Evolutionary conservation across 305 asterid species (phyloP), one percentile per base, ranked within the genome.

Genomic region (Fraxinus nigra): DNA sequence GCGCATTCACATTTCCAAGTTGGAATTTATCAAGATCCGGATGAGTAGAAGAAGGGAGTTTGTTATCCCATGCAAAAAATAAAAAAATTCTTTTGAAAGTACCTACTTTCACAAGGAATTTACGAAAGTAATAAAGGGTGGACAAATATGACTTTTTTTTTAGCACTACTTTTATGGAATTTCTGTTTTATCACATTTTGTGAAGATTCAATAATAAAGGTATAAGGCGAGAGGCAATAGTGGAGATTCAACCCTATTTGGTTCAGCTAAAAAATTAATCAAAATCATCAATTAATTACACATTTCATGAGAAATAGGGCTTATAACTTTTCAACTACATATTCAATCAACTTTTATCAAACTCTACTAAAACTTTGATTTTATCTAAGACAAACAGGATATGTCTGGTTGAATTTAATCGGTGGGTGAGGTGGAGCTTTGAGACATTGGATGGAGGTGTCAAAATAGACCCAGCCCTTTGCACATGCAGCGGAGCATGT

Each of bases 11-110:
- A 70, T 32, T 70, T 78, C 67, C 83, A 9, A 54, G 82, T 80
- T 84, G 79, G 88, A 89, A 85, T 40, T 61, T 34, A 79, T 75
- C 82, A 82, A 88, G 97, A 92, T 92, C 98, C 98, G 87, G 10
- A 48, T 61, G 91, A 92, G 93, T 91, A 89, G 98, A 97, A 85
- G 76, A 59, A 90, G 91, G 95, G 84, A 81, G 78, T 81, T 74
- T 74, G 85, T 86, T 80, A 67, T 38, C 16, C 74, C 83, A 75
- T 82, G 75, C 83, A 78, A 63, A 48, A 48, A 69, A 69, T 1
- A 10, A 10, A 65, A 10, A 11, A 24, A 61, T 24, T 59, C 30
- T 1, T 59, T 59, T 59, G 20, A 51, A 16, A 51, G 8, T 51
- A 51, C 61, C 8, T 4, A 51, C 61, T 48, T n/a, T 48, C 7